Evolutionary conservation across 2,329 filamentous ascomycete genomes (phyloP).

Genomic region (Paecilomyces sp.): DNA sequence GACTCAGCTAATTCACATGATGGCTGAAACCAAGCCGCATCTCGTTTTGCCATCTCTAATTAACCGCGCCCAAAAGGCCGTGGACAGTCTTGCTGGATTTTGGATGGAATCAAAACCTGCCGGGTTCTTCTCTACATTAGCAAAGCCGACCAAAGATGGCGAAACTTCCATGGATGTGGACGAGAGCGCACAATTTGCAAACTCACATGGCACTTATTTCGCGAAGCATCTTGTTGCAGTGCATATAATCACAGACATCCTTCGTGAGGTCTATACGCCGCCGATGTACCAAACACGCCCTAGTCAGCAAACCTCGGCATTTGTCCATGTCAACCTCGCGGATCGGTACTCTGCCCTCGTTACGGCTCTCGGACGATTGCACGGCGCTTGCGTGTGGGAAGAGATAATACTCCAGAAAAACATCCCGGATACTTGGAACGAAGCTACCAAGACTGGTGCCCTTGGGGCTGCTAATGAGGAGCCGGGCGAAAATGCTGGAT

Average conservation of each 20-base stretch:
- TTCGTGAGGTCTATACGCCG: slow-evolving; percentile 65
- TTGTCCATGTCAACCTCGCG: slow-evolving; percentile 72
- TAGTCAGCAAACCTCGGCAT: slow-evolving; percentile 52
- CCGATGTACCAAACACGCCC: slow-evolving; percentile 59
- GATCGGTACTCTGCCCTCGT: slow-evolving; percentile 76
- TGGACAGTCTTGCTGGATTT: slow-evolving; percentile 63
- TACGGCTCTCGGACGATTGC: slow-evolving; percentile 65
- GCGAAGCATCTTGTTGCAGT: slow-evolving; percentile 72
- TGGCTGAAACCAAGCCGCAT: slow-evolving; percentile 74
- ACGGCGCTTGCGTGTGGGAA: slow-evolving; percentile 77
- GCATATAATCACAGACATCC: slow-evolving; percentile 67
- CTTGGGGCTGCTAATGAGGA: slow-evolving; percentile 31
- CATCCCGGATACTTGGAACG: slow-evolving; percentile 58
- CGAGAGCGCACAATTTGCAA: slow-evolving; percentile 26
- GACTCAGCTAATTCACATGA: slow-evolving; percentile 64
- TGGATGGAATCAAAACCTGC: slow-evolving; percentile 43
- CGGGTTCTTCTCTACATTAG: slow-evolving; percentile 66
- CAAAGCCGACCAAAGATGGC: slow-evolving; percentile 23
- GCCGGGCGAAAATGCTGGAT: slow-evolving; percentile 29
- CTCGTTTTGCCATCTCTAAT: slow-evolving; percentile 76
- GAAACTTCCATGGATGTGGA: slow-evolving; percentile 12
- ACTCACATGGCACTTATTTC: slow-evolving; percentile 62
- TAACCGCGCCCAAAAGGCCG: slow-evolving; percentile 61
- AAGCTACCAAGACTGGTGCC: slow-evolving; percentile 36
- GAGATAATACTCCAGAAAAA: slow-evolving; percentile 67